Evolutionary conservation across 371 early-diverging fungal genomes (phyloP).

Genomic region (Coemansia sp.): DNA sequence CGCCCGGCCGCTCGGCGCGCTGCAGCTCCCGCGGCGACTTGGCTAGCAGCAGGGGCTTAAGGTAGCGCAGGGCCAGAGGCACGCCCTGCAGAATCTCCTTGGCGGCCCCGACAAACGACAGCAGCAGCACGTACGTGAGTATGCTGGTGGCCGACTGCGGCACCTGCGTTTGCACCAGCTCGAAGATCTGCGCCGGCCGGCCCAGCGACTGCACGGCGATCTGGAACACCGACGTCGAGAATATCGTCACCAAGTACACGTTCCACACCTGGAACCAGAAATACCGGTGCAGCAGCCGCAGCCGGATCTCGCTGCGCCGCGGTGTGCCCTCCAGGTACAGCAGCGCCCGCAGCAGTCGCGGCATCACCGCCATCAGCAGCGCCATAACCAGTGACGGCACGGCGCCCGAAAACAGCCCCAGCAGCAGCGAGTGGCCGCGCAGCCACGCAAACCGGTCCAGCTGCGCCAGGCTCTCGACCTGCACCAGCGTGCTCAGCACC

Average conservation of each 20-base stretch:
- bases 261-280: conserved; percentile 81
- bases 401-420: conserved; percentile 59
- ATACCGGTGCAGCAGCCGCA: conserved; percentile 64
- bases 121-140: conserved; percentile 74
- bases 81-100: conserved; percentile 66
- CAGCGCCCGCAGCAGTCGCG: conserved; percentile 64
- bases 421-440: neutral
- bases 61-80: conserved; percentile 62
- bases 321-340: conserved; percentile 68
- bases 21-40: conserved; percentile 71
- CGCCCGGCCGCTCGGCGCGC: conserved; percentile 50
- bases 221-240: conserved; percentile 63
- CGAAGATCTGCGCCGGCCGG: conserved; percentile 14
- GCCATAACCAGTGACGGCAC: conserved; percentile 73
- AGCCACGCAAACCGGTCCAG: conserved; percentile 57
- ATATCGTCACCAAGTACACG: conserved; percentile 78
- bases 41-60: conserved; percentile 58
- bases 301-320: conserved; percentile 60
- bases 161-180: conserved; percentile 33
- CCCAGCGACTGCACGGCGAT: conserved; percentile 10
- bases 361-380: conserved; percentile 69
- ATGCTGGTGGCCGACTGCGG: conserved; percentile 42
- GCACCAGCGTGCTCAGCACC: conserved; percentile 64
- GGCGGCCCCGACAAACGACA: conserved; percentile 62
- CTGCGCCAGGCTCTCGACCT: conserved; percentile 57